Percentiles rank a stretch among this genome's conserved stretches.
Evolutionary conservation across 1,139 yeast species (phyloP).

Genomic region (Blastobotrys indianensis): DNA sequence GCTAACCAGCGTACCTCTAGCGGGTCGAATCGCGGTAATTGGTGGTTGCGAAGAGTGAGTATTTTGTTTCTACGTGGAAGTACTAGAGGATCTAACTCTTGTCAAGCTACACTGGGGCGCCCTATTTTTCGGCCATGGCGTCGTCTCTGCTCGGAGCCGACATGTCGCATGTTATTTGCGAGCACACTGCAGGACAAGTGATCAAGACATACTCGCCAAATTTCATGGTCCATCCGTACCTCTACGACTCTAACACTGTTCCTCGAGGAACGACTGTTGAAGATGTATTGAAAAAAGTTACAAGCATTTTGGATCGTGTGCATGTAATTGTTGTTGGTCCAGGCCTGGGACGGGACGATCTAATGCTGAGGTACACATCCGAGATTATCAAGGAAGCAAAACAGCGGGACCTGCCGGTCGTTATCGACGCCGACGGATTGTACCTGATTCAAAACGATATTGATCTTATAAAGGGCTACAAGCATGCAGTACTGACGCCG

Average conservation of each 20-base stretch:
- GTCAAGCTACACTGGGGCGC: conserved; percentile 80
- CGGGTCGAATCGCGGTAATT: conserved; percentile 78
- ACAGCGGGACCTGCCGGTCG: conserved; percentile 52
- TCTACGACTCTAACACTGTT: conserved; percentile 36
- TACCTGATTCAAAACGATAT: conserved; percentile 56
- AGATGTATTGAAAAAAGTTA: conserved; percentile 52
- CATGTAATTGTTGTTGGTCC: conserved; percentile 90
- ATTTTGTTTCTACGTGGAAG: neutral
- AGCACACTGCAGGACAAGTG: conserved; percentile 65
- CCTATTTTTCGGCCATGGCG: conserved; percentile 82
- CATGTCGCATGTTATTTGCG: conserved; percentile 82
- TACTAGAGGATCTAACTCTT: conserved; percentile 1
- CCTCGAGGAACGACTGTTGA: conserved; percentile 21
- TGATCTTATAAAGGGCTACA: conserved; percentile 44
- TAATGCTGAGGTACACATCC: conserved; percentile 57
- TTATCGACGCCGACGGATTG: conserved; percentile 87
- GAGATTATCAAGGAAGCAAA: conserved; percentile 53
- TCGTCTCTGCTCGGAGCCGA: conserved; percentile 85
- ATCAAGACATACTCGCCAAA: conserved; percentile 89
- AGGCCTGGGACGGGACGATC: conserved; percentile 78
- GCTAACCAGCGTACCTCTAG: conserved; percentile 24
- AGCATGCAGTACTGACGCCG: conserved; percentile 73
- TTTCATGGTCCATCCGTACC: conserved; percentile 91
- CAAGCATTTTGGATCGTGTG: conserved; percentile 52
- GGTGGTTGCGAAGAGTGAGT: conserved; percentile 85